Conservation (phyloP, 306 rosid genomes). For the Pterocarpus macrocarpus region DNA sequence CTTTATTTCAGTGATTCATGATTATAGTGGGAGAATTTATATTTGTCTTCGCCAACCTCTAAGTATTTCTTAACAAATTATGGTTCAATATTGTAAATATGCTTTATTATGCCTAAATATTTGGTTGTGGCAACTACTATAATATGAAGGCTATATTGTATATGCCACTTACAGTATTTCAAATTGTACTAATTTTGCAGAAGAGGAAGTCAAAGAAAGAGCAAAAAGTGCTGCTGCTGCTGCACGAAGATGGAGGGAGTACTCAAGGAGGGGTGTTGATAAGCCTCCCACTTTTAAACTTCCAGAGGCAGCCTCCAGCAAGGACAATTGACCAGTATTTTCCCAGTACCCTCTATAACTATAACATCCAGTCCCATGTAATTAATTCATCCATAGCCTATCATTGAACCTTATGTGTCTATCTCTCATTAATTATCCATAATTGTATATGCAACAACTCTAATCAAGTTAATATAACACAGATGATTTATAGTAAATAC, state of each 20-base stretch:
- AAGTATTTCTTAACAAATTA: no score
- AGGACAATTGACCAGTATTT: conserved; percentile 60
- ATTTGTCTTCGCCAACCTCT: not conserved
- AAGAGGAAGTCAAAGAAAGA: conserved; percentile 77
- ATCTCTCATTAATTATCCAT: conserved; percentile 34
- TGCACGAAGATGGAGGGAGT: conserved; percentile 95
- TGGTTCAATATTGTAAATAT: no score
- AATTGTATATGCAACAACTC: conserved; percentile 48
- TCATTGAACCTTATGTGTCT: conserved; percentile 30
- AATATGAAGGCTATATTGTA: conserved; percentile 1
- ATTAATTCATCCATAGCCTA: conserved; percentile 45
- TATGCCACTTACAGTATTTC: conserved; percentile 9
- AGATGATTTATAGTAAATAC: conserved; percentile 32
- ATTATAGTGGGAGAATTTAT: not conserved
- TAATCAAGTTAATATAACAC: conserved; percentile 42
- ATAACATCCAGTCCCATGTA: conserved; percentile 47
- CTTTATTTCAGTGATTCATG: not conserved
- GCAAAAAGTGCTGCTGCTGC: conserved; percentile 88
- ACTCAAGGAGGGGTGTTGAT: conserved; percentile 85
- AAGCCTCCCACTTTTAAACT: conserved; percentile 89
- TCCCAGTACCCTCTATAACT: conserved; percentile 6
- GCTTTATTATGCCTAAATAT: not conserved
- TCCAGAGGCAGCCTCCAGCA: conserved; percentile 69
- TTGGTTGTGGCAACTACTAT: conserved; percentile 5
- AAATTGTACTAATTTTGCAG: conserved; percentile 57